phyloP scores from a whole-genome alignment of 768 basidiomycete genomes.

The Leccinum uliginosum region DNA sequence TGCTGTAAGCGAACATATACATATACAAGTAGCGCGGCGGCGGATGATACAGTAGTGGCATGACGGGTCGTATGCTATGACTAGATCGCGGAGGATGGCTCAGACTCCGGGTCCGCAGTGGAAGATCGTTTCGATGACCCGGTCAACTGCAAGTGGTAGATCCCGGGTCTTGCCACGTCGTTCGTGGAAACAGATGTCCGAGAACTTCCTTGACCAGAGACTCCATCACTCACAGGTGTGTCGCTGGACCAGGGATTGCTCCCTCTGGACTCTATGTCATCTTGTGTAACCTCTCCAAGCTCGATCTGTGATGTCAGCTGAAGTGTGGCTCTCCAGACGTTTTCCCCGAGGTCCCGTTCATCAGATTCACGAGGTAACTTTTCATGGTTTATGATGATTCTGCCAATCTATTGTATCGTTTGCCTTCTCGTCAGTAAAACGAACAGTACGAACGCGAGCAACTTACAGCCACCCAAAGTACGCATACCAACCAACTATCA shows the following conservation, averaged over 20 bases:
- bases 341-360: neutral
- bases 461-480: constrained; percentile 20
- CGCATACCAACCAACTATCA: constrained; percentile 16
- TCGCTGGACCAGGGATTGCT: neutral
- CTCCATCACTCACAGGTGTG: neutral
- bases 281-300: neutral
- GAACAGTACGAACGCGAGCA: neutral
- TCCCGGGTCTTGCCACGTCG: neutral
- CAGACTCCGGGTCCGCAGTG: neutral
- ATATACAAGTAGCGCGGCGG: neutral
- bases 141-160: neutral
- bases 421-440: neutral
- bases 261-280: neutral
- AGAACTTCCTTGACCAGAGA: neutral
- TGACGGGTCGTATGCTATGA: neutral
- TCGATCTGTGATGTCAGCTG: neutral
- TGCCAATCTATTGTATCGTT: constrained; percentile 4
- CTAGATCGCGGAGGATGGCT: neutral
- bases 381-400: constrained; percentile 13
- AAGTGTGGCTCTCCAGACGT: neutral
- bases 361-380: neutral
- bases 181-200: neutral
- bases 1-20: neutral
- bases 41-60: neutral
- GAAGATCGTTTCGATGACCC: neutral